Base-by-base conservation (phyloP, 768 basidiomycete genomes). In the Vishniacozyma victoriae region DNA sequence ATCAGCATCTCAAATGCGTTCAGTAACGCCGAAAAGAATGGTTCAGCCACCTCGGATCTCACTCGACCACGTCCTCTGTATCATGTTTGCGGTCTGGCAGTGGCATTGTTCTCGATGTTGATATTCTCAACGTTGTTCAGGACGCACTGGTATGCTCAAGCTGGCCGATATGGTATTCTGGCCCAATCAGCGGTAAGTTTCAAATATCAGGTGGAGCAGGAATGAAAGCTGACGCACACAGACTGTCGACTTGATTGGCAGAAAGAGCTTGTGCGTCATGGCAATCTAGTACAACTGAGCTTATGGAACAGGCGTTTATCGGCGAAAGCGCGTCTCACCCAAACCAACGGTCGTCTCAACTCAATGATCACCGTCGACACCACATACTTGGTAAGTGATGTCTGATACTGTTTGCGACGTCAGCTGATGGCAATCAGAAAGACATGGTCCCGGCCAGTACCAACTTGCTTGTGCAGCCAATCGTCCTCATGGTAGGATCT, bases 341-440 rank as follows among this genome's bases (percentile, higher is more conserved):
- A 84, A 55, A 78, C 76, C 19, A 78, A 78, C 24, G 84, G 84
- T 0, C 76, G 83, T 58, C 80, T 84, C 44, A 83, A 80, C 15
- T 85, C 83, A 0, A 79, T 85, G 75, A 82, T 85, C 9, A 79
- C 81, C 0, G 52, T 80, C 12, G 84, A 86, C 59, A 71, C 81
- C 0, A 76, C 77, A 4, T 77, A 79, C 38, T 63, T 84, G 19
- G 82, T 57, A 67, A 73, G n/a, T 74, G 31, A 35, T 16, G 36
- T 25, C 2, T 24, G 14, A 12, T 20, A 13, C 2, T 45, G 12
- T n/a, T 9, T 11, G 19, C 9, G 7, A 20, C 9, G 11, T 9
- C 7, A 38, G 37, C 37, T n/a, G 29, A 29, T 16, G 9, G 16
- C 19, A 6, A 12, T 3, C 19, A 25, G 42, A 6, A 25, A 7